Percentiles rank a stretch among this genome's conserved stretches.
Conservation (phyloP, 108 stramenopile species). For the Phaeodactylum tricornutum region DNA sequence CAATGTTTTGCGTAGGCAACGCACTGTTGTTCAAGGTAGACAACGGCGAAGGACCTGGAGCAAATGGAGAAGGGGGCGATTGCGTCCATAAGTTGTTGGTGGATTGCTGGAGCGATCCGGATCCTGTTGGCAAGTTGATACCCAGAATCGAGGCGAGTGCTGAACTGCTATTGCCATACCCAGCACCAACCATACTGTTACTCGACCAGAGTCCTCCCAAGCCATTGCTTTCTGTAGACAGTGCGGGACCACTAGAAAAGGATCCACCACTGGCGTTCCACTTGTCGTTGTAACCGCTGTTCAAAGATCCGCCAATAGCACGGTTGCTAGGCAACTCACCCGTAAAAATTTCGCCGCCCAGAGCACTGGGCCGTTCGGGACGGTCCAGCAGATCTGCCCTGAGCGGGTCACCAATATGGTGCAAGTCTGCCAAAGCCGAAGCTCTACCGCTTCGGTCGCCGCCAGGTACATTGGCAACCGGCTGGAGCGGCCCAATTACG, state of each 20-base stretch:
- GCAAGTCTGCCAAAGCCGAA: too few relatives aligned
- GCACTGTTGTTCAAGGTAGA: constrained; percentile 41
- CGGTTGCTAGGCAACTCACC: constrained; percentile 20
- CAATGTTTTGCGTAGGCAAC: constrained; percentile 28
- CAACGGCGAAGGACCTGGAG: constrained; percentile 22
- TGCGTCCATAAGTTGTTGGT: constrained; percentile 21
- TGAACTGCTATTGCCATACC: constrained; percentile 43
- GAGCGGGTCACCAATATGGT: too few relatives aligned
- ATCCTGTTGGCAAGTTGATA: constrained; percentile 70
- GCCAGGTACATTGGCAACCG: constrained; percentile 28
- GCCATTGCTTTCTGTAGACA: background rate
- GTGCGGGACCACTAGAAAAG: constrained; percentile 7
- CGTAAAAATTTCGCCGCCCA: constrained; percentile 46
- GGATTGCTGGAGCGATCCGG: constrained; percentile 60
- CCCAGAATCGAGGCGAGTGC: constrained; percentile 80
- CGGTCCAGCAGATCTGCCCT: too few relatives aligned
- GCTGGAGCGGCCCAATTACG: constrained; percentile 26
- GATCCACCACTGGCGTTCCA: too few relatives aligned
- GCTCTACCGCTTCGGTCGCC: constrained; percentile 16
- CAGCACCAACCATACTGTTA: constrained; percentile 12
- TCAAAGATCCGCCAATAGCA: constrained; percentile 25
- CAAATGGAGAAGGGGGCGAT: constrained; percentile 8
- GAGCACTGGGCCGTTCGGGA: constrained; percentile 19
- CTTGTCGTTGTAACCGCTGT: constrained; percentile 24
- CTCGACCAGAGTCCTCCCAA: constrained; percentile 10